Base-by-base conservation (phyloP, 306 rosid genomes). In the Rubus parviflorus region DNA sequence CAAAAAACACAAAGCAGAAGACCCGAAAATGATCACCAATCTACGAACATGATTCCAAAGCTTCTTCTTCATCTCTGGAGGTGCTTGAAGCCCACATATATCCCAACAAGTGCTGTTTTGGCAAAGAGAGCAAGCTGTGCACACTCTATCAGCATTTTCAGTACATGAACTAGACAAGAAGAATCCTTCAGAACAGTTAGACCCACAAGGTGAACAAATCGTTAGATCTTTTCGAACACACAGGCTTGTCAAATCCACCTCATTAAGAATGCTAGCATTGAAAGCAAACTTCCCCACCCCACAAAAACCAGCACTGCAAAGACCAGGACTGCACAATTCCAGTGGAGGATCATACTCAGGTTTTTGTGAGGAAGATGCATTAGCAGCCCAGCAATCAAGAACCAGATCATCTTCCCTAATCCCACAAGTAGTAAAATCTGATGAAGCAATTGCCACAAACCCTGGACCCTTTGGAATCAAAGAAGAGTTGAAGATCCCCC, bases 51-150 rank as follows among this genome's bases (percentile, higher is more conserved):
- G 87, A 74, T 77, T 86, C 99, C 95, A 88, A 65, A 66, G 81
- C 75, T 77, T 88, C 56, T 37, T 64, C 68, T 79, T 84, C 76
- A 74, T 41, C 65, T 76, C 89, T 5, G 81, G 48, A 11, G 91
- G 63, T 8, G 93, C 75, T 37, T 78, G 89, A 73, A 86, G 78
- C 23, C 85, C 84, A 83, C 99, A 95, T 25, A 84, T 81, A 56
- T 80, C 83, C 84, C 70, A 69, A 78, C 99, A 95, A 63, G 97
- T 90, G 47, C 94, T 88, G 80, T 95, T 95, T 80, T 95, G 97
- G 87, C 99, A 95, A 75, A 95, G 97, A 67, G 97, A 95, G 80
- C 97, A 95, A 74, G 92, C 87, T 3, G 97, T 89, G 86, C 98
- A 95, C 14, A 90, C 89, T 61, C 97, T 83, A 76, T 89, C 97